Conservation (phyloP, 2,329 filamentous ascomycete species). For the Didymella glomerata region DNA sequence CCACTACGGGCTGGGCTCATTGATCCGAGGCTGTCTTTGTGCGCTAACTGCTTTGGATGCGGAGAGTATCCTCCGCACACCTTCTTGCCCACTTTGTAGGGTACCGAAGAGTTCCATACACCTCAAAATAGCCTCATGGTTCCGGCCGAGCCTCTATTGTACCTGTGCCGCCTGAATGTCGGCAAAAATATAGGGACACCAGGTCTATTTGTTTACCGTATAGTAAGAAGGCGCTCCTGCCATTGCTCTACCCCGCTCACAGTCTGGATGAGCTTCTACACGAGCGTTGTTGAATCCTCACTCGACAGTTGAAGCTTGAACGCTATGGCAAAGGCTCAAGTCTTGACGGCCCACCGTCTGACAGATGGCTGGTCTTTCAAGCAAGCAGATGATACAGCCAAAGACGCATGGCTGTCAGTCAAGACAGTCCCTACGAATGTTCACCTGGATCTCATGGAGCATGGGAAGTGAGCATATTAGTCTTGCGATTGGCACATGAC, state of each 20-base stretch:
- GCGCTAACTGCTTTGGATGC: constrained; percentile 9
- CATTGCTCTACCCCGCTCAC: constrained; percentile 18
- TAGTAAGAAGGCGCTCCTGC: constrained; percentile 10
- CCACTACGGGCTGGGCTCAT: constrained; percentile 3
- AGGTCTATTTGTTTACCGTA: constrained; percentile 12
- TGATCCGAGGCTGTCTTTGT: neutral
- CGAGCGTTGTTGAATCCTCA: neutral
- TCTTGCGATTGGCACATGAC: neutral
- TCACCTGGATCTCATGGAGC: constrained; percentile 57
- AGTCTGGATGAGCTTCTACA: neutral
- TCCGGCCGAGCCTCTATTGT: constrained; percentile 17
- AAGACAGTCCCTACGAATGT: constrained; percentile 58
- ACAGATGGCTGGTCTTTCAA: constrained; percentile 57
- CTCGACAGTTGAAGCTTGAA: constrained; percentile 1
- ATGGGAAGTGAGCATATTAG: constrained; percentile 53
- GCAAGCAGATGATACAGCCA: constrained; percentile 52
- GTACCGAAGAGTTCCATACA: constrained; percentile 11
- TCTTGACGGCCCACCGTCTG: constrained; percentile 44
- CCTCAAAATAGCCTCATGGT: constrained; percentile 10
- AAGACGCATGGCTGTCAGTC: constrained; percentile 56
- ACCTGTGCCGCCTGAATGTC: constrained; percentile 14
- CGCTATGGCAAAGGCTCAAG: constrained; percentile 40
- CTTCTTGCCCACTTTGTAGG: constrained; percentile 6
- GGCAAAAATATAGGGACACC: constrained; percentile 13
- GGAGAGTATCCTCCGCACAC: constrained; percentile 14